These are phyloP conservation scores for Liquidambar formosana DNA, from an alignment of 164 flowering plant genomes.

Conservation along the genomic window DNA sequence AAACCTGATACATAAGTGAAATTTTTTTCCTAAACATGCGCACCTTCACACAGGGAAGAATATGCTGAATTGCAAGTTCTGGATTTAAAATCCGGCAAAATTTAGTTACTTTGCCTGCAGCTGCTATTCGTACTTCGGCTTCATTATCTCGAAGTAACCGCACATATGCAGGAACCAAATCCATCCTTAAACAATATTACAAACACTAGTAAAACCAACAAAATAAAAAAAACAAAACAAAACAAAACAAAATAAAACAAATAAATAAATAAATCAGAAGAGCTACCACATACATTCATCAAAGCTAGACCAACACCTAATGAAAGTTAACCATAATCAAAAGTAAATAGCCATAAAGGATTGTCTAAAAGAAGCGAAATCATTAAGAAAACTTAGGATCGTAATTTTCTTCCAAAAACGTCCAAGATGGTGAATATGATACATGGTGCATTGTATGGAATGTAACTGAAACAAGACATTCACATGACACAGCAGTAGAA, in stretches of 20 bases:
- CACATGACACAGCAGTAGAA: background rate
- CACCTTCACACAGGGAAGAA: slow-evolving; percentile 97
- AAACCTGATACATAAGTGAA: too few species aligned
- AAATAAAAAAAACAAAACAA: background rate
- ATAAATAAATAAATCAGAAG: background rate
- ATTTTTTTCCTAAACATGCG: background rate
- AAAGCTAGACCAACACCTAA: too few species aligned
- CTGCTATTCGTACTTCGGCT: slow-evolving; percentile 98
- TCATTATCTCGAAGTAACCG: slow-evolving; percentile 95
- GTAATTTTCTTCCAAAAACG: background rate
- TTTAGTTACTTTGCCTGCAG: slow-evolving; percentile 95
- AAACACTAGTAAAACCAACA: background rate
- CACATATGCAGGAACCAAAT: slow-evolving; percentile 93
- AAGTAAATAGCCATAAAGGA: too few species aligned
- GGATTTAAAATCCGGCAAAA: slow-evolving; percentile 82
- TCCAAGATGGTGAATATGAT: background rate
- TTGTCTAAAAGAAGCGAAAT: too few species aligned
- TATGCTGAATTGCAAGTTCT: slow-evolving; percentile 88
- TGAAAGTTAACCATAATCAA: too few species aligned
- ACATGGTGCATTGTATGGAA: background rate
- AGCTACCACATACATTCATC: too few species aligned
- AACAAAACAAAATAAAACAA: too few species aligned
- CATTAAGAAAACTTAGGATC: too few species aligned
- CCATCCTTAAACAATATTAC: slow-evolving; percentile 49
- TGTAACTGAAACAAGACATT: background rate